A percentile compares a stretch with the other conserved stretches of the same genome.
phyloP scores from a whole-genome alignment of 129 eudicot species.

The Mikania micrantha region DNA sequence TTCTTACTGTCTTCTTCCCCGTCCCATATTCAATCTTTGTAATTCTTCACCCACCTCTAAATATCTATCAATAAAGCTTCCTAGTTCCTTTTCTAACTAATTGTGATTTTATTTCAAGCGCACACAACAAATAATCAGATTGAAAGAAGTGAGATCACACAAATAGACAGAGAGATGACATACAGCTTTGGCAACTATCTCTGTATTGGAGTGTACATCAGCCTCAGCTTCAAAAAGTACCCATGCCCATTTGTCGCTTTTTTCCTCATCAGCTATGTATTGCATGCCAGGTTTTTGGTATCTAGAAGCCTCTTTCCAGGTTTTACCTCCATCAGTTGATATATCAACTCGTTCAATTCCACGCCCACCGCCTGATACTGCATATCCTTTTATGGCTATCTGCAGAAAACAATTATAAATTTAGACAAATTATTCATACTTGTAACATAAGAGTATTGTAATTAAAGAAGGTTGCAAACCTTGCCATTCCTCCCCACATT shows the following conservation, averaged over 20 bases:
- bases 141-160: not conserved
- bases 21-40: too few relatives aligned
- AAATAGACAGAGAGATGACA: conserved; percentile 20
- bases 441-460: not conserved
- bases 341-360: conserved; percentile 97
- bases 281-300: conserved; percentile 66
- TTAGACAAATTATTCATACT: not conserved
- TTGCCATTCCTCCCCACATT: conserved; percentile 64
- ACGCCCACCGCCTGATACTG: conserved; percentile 98
- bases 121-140: not conserved
- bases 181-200: conserved; percentile 94
- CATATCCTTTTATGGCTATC: conserved; percentile 86
- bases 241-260: conserved; percentile 98
- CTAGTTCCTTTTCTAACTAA: too few relatives aligned
- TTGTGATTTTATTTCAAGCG: too few relatives aligned
- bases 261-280: conserved; percentile 64
- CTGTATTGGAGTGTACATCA: conserved; percentile 47
- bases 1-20: too few relatives aligned
- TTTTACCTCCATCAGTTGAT: conserved; percentile 90
- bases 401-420: conserved; percentile 24
- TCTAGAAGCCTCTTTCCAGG: conserved; percentile 84
- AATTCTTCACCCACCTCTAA: too few relatives aligned
- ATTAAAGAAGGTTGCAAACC: conserved; percentile 36
- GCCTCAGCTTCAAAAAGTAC: conserved; percentile 77
- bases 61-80: too few relatives aligned